A percentile compares a stretch with the other conserved stretches of the same genome.
Conservation (phyloP, 2,329 filamentous ascomycete species). For the Fusarium hainanense region DNA sequence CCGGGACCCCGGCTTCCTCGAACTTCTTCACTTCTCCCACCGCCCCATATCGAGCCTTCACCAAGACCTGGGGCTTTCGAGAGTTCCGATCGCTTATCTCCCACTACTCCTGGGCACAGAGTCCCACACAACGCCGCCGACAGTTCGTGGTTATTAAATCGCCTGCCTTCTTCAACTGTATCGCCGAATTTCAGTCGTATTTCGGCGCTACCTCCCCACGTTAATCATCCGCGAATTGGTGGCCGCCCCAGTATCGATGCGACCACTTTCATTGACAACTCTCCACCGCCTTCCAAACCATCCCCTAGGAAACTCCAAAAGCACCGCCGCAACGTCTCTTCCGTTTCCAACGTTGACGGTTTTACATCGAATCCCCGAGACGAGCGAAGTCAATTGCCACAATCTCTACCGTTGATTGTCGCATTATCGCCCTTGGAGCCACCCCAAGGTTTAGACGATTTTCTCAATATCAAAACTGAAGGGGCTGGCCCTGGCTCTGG, state of each 20-base stretch:
- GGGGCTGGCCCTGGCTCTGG: slow-evolving; percentile 47
- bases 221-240: slow-evolving; percentile 50
- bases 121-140: slow-evolving; percentile 53
- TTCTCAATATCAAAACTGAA: slow-evolving; percentile 36
- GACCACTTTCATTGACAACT: slow-evolving; percentile 48
- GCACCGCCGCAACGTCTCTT: slow-evolving; percentile 49
- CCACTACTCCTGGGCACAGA: slow-evolving; percentile 20
- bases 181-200: slow-evolving; percentile 56
- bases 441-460: slow-evolving; percentile 36
- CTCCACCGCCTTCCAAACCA: slow-evolving; percentile 45
- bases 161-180: slow-evolving; percentile 64
- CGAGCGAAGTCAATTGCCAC: slow-evolving; percentile 28
- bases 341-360: slow-evolving; percentile 23
- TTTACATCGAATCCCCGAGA: slow-evolving; percentile 14
- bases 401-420: slow-evolving; percentile 42
- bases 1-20: slow-evolving; percentile 53
- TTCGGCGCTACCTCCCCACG: slow-evolving; percentile 50
- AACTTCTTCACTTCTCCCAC: slow-evolving; percentile 58
- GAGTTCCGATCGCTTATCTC: slow-evolving; percentile 37
- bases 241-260: slow-evolving; percentile 60
- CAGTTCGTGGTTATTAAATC: slow-evolving; percentile 60
- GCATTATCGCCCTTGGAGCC: slow-evolving; percentile 43
- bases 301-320: slow-evolving; percentile 55
- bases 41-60: slow-evolving; percentile 48
- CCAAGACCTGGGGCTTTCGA: slow-evolving; percentile 32